Percentiles rank a stretch among this genome's conserved stretches.
Evolutionary conservation across 768 basidiomycete species (phyloP).

Genomic region (Collybia sordida): DNA sequence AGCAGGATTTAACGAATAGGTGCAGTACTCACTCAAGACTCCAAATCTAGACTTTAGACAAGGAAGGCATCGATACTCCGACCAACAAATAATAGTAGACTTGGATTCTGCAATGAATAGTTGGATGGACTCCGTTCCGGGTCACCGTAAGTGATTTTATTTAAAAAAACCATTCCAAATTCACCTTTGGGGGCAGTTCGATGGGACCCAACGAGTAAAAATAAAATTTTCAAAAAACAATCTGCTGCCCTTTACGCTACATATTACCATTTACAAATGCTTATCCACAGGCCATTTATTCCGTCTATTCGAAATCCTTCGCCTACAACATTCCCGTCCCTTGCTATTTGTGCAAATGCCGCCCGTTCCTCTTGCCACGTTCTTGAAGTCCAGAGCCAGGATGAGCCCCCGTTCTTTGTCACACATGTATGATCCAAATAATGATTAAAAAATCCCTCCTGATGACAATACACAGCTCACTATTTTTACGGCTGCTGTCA

Average conservation of each 20-base stretch:
- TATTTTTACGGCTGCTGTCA: constrained; percentile 42
- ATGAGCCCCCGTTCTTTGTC: constrained; percentile 31
- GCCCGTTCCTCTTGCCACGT: constrained; percentile 76
- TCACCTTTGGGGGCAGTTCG: constrained; percentile 27
- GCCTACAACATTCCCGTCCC: constrained; percentile 48
- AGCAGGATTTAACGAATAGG: not conserved
- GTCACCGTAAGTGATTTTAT: constrained; percentile 47
- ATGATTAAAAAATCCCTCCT: not conserved
- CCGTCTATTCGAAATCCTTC: constrained; percentile 54
- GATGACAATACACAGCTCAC: constrained; percentile 25
- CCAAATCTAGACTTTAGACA: constrained; percentile 49
- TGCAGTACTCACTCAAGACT: constrained; percentile 72
- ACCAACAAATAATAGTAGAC: constrained; percentile 65
- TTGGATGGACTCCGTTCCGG: constrained; percentile 75
- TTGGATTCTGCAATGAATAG: constrained; percentile 75
- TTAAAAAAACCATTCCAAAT: constrained; percentile 25
- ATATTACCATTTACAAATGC: constrained; percentile 58
- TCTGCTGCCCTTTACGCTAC: constrained; percentile 52
- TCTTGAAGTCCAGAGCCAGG: constrained; percentile 48
- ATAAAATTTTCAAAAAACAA: constrained; percentile 48
- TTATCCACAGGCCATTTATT: constrained; percentile 80
- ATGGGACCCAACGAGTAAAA: constrained; percentile 40
- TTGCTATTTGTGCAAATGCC: constrained; percentile 86
- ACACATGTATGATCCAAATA: constrained; percentile 31
- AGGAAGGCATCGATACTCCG: constrained; percentile 43